Evolutionary conservation across 164 flowering plant species (phyloP).

Genomic region (Taxillus chinensis): DNA sequence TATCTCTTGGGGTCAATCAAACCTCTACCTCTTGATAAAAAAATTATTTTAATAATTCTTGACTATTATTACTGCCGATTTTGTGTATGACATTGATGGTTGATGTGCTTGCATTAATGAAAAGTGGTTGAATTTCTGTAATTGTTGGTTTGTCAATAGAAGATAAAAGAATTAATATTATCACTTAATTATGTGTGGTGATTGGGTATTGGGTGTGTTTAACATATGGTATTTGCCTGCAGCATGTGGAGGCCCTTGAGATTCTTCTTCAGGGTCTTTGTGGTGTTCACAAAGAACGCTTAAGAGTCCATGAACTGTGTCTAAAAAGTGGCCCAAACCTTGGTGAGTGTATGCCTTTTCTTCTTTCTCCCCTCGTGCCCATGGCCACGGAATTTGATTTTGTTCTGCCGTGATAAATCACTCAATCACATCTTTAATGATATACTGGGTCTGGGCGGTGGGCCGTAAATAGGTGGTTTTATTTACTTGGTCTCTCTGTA

Average conservation of each 20-base stretch:
- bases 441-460: not conserved
- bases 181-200: not conserved
- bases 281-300: conserved; percentile 75
- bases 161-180: too few relatives aligned
- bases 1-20: not conserved
- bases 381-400: too few relatives aligned
- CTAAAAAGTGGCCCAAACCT: conserved; percentile 77
- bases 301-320: conserved; percentile 82
- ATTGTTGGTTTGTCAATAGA: not conserved
- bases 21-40: too few relatives aligned
- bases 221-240: conserved; percentile 12
- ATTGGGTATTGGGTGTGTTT: not conserved
- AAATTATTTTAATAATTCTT: too few relatives aligned
- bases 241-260: conserved; percentile 98
- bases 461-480: not conserved
- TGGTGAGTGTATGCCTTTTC: conserved; percentile 30
- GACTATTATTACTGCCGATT: too few relatives aligned
- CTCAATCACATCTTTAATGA: not conserved
- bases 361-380: too few relatives aligned
- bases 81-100: too few relatives aligned
- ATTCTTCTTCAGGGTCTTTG: conserved; percentile 91
- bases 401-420: too few relatives aligned
- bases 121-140: too few relatives aligned
- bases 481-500: not conserved
- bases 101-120: too few relatives aligned